Base-by-base conservation (phyloP, 2,329 filamentous ascomycete genomes). In the Monosporascus sp. region DNA sequence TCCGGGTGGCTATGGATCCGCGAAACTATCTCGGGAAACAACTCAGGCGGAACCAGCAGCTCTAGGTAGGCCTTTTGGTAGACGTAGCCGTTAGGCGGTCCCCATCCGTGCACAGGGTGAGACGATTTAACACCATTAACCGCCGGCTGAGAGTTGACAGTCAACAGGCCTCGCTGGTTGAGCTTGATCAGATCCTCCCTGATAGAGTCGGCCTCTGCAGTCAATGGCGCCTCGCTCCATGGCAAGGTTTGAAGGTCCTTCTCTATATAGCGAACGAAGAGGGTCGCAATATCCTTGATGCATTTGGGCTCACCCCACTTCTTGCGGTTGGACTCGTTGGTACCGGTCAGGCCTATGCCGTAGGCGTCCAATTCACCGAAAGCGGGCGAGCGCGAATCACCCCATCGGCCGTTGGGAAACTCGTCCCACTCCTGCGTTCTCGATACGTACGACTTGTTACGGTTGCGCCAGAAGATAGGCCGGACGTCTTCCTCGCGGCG, bases 371-470 rank as follows among this genome's bases (percentile, higher is more conserved):
- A 77, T 71, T 97, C 91, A 65, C 94, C 94, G 66, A 97, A 99
- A 49, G 94, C 94, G 56, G 94, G 94, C 54, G 93, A 97, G 59
- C 94, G 84, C 50, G 92, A 93, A 71, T 99, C 94, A 72, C 94
- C 95, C 94, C 94, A 99, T 71, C 94, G 88, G 47, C 94, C 94
- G 77, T 99, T 99, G 52, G 94, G 94, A 64, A 97, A 99, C 70
- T 99, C 94, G 65, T 99, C 94, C 94, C 94, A 99, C 62, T 97
- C 93, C 68, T 97, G 92, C 1, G 94, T 99, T 52, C 94, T 90
- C 52, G 90, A 85, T 52, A 99, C 86, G 65, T 99, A 99, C 4
- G 92, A 96, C 67, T 94, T 91, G 73, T 96, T 94, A 54, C 94
- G 85, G 74, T 97, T 97, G 63, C 93, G 87, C 94, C 94, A 99